Evolutionary conservation across 75 land plant genomes (phyloP).

Genomic region (Isoetes taiwanensis): DNA sequence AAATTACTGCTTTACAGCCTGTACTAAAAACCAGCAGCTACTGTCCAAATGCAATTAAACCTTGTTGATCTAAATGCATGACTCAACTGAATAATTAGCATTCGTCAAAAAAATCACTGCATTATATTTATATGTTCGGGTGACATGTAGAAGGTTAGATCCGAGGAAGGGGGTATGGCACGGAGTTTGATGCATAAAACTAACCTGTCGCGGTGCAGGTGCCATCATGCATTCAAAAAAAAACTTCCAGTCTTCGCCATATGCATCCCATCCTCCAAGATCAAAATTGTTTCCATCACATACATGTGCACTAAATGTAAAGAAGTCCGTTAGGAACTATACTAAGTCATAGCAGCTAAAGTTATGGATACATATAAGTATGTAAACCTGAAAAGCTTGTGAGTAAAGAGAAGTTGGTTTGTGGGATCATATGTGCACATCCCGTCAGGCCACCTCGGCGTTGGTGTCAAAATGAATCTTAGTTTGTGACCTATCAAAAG

Average conservation of each 20-base stretch:
- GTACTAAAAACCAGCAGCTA: no score
- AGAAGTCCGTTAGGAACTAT: background rate
- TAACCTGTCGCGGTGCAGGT: slow-evolving; percentile 35
- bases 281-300: slow-evolving; percentile 26
- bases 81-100: no score
- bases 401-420: slow-evolving; percentile 33
- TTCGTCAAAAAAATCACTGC: no score
- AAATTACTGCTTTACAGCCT: no score
- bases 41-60: no score
- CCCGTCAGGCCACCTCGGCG: slow-evolving; percentile 44
- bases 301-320: slow-evolving; percentile 29
- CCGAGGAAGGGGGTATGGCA: no score
- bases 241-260: slow-evolving; percentile 34
- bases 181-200: no score
- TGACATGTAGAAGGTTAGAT: no score
- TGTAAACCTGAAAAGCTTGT: slow-evolving; percentile 34
- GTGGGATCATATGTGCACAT: slow-evolving; percentile 45
- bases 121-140: no score
- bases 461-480: slow-evolving; percentile 30
- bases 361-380: background rate
- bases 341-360: no score
- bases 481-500: slow-evolving; percentile 21
- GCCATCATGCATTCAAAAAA: slow-evolving; percentile 41
- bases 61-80: no score
- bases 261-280: slow-evolving; percentile 35